A percentile compares a stretch with the other conserved stretches of the same genome.
Evolutionary conservation across 345 rosid species (phyloP).

Genomic region (Limnanthes douglasii): DNA sequence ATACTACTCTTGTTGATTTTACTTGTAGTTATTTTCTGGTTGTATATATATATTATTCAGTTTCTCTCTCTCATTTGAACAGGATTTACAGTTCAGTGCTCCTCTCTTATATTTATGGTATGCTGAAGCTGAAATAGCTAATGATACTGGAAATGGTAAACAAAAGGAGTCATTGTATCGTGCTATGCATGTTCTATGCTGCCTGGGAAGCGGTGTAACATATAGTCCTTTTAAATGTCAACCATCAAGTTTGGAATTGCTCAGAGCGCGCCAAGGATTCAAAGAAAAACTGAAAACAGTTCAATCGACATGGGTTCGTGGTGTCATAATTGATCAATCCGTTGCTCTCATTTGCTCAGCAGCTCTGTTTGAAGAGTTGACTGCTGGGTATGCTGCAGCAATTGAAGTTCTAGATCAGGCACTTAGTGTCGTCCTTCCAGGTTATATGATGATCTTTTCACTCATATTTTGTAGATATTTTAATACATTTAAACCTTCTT

Average conservation of each 20-base stretch:
- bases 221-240: conserved; percentile 49
- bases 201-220: conserved; percentile 56
- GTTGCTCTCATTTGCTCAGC: conserved; percentile 64
- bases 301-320: conserved; percentile 53
- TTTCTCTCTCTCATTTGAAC: conserved; percentile 10
- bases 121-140: conserved; percentile 63
- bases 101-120: conserved; percentile 78
- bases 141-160: conserved; percentile 10
- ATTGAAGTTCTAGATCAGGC: conserved; percentile 52
- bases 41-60: no score
- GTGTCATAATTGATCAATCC: conserved; percentile 59
- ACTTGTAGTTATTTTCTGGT: no score
- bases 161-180: conserved; percentile 49
- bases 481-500: no score
- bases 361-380: conserved; percentile 75
- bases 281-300: conserved; percentile 46
- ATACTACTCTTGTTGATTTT: no score
- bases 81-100: conserved; percentile 57
- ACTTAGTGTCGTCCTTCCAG: conserved; percentile 77
- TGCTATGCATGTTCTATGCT: conserved; percentile 55
- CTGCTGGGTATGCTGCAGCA: conserved; percentile 49
- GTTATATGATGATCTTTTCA: no score
- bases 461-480: no score
- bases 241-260: conserved; percentile 63
- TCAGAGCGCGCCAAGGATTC: conserved; percentile 86